Base-by-base conservation (phyloP, 257 asterid species). In the Nemophila menziesii region DNA sequence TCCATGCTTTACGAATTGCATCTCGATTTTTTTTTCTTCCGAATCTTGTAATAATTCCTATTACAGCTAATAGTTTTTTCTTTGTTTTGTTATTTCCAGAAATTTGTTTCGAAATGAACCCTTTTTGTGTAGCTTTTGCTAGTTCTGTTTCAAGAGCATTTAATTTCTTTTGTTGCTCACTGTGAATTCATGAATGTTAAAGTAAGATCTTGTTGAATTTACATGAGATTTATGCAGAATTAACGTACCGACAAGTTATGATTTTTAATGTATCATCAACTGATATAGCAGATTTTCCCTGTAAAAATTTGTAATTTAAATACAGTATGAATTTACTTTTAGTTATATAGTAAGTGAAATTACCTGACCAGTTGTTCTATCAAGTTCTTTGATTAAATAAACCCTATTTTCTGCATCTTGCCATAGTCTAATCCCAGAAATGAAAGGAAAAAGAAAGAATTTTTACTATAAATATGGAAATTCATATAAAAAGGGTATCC, bases 1-100 rank as follows among this genome's bases (percentile, higher is more conserved):
- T 68, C 97, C 93, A 82, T 51, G 92, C 97, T 68, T 79, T 82
- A 33, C 93, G 93, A 48, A 86, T 79, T 6, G 93, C 94, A 11
- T 82, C 86, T 77, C 97, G 68, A 61, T 82, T 82, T 42, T 72
- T 77, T 71, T 68, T 79, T 52, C 72, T 79, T 46, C 82, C 82
- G 75, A 79, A 86, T 60, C 42, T 72, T 52, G 97, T 82, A 55
- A 78, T 47, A 55, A 82, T 63, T 49, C 94, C 97, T 22, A 82
- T 56, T 26, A 82, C 82, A 46, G 78, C 93, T 66, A 86, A 63
- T 52, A 72, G 87, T 43, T 65, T 86, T 59, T 74, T 77, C 72
- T 82, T 72, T 48, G 59, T 12, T 58, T 47, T 72, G 55, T 58
- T 67, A 56, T 53, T 61, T 64, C 64, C 80, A 24, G 56, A 16